A percentile compares a stretch with the other conserved stretches of the same genome.
Conservation (phyloP, 495 filamentous ascomycete genomes). For the Lophiotrema nucula region DNA sequence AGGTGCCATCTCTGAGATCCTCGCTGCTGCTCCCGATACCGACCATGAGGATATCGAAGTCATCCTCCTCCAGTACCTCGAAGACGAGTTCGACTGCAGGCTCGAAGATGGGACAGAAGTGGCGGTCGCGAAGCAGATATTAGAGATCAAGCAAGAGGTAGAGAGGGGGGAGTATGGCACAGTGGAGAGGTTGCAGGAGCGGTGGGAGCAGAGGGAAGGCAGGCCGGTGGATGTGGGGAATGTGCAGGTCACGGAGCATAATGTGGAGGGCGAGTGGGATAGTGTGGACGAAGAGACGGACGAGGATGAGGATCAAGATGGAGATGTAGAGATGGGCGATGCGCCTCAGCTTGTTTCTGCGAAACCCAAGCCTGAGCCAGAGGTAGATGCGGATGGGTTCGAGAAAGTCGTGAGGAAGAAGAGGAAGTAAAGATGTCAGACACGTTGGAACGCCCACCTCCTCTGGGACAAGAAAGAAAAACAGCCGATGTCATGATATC, state of each 20-base stretch:
- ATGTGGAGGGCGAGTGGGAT: slow-evolving; percentile 56
- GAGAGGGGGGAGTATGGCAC: slow-evolving; percentile 62
- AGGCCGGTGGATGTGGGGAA: slow-evolving; percentile 52
- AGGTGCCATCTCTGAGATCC: slow-evolving; percentile 80
- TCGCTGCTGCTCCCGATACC: slow-evolving; percentile 67
- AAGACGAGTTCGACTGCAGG: slow-evolving; percentile 89
- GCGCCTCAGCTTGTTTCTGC: slow-evolving; percentile 61
- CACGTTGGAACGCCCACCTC: no score
- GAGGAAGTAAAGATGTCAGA: slow-evolving; percentile 46
- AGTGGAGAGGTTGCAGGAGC: slow-evolving; percentile 65
- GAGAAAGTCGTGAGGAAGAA: slow-evolving; percentile 80
- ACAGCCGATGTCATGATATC: no score
- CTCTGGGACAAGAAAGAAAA: no score
- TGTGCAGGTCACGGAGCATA: slow-evolving; percentile 24
- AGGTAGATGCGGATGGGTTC: slow-evolving; percentile 92
- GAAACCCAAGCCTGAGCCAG: slow-evolving; percentile 61
- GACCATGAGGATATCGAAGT: slow-evolving; percentile 81
- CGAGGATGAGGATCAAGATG: slow-evolving; percentile 53
- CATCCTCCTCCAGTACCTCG: slow-evolving; percentile 82
- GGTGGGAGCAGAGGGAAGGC: slow-evolving; percentile 59
- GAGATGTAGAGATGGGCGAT: slow-evolving; percentile 60
- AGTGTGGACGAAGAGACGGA: slow-evolving; percentile 56
- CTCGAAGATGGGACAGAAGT: slow-evolving; percentile 85
- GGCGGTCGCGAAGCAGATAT: slow-evolving; percentile 68
- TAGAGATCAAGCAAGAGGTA: slow-evolving; percentile 62